phyloP scores from a whole-genome alignment of 441 rosid genomes.

The Biscutella auriculata region DNA sequence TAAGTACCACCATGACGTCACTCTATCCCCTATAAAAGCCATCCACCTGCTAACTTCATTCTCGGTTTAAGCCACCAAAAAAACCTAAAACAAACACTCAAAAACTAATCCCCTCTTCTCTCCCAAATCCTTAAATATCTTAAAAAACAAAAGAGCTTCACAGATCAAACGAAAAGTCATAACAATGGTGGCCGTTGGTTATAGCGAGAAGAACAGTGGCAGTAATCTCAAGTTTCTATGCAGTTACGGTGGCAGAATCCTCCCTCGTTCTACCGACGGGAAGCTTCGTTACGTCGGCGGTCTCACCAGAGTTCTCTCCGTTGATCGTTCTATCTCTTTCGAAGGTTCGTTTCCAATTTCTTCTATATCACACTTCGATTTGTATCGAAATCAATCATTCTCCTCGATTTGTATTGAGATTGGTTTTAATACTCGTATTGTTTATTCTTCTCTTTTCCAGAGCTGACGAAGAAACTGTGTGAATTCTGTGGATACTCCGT shows the following conservation, averaged over 20 bases:
- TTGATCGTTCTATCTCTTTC: conserved; percentile 33
- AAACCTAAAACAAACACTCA: neutral
- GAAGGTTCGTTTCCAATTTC: conserved; percentile 3
- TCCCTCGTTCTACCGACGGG: conserved; percentile 77
- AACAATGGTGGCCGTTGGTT: conserved; percentile 14
- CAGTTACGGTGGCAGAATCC: conserved; percentile 77
- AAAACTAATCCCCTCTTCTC: neutral
- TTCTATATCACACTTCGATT: neutral
- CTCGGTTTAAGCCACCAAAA: conserved; percentile 22
- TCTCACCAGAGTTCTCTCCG: conserved; percentile 73
- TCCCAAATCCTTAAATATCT: neutral
- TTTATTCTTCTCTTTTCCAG: neutral
- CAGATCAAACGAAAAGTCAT: neutral
- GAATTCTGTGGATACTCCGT: conserved; percentile 23
- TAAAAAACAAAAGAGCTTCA: neutral
- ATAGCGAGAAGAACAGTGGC: conserved; percentile 21
- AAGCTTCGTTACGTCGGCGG: conserved; percentile 88
- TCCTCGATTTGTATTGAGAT: neutral
- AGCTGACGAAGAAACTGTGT: conserved; percentile 13
- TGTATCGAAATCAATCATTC: neutral
- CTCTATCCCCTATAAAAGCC: conserved; percentile 11
- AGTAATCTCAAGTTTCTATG: conserved; percentile 58
- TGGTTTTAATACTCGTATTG: neutral
- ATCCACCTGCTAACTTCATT: conserved; percentile 6
- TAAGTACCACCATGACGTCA: conserved; percentile 8